Evolutionary conservation across 2,329 filamentous ascomycete genomes (phyloP), one percentile per base, ranked within the genome.

Genomic region (Aureobasidium sp.): DNA sequence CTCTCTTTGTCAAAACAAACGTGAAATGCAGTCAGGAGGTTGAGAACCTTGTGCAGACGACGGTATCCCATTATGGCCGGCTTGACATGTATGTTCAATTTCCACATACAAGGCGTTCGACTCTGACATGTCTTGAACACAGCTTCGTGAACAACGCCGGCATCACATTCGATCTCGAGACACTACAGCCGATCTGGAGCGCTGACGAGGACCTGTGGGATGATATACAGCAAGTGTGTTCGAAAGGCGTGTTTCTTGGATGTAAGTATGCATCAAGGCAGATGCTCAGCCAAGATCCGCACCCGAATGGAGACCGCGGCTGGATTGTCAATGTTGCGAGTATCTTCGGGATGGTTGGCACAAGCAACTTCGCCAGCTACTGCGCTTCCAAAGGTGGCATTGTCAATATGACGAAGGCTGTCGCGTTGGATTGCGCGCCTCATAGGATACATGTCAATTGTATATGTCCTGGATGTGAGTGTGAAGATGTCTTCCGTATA

Each of bases 301-400:
- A 70, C 12, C 67, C 67, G 6, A 60, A 65, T 23, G 68, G 66
- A 6, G 68, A 72, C 64, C 64, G 68, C 27, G 75, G 75, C 2
- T 77, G 73, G 73, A 74, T 77, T 20, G 66, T 77, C 41, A 76
- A 77, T 53, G 70, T 72, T 7, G 71, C 73, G 8, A 73, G 70
- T 42, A 68, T 75, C 26, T 70, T 70, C 63, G 73, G 69, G 17
- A 65, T 71, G 52, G 71, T 76, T 23, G 72, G 63, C 63, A 65
- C 51, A 66, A 53, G 48, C 53, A 58, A 48, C 46, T 48, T 66
- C 70, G 72, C 74, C 29, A 70, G 71, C 20, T 82, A 81, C 66
- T 77, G 75, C 59, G 76, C 78, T 2, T 76, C 73, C 46, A 82
- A 82, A 65, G 77, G 76, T 10, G 79, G 78, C 0, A 77, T 80